Conservation (phyloP, 345 rosid genomes). For the Schrenkiella parvula region DNA sequence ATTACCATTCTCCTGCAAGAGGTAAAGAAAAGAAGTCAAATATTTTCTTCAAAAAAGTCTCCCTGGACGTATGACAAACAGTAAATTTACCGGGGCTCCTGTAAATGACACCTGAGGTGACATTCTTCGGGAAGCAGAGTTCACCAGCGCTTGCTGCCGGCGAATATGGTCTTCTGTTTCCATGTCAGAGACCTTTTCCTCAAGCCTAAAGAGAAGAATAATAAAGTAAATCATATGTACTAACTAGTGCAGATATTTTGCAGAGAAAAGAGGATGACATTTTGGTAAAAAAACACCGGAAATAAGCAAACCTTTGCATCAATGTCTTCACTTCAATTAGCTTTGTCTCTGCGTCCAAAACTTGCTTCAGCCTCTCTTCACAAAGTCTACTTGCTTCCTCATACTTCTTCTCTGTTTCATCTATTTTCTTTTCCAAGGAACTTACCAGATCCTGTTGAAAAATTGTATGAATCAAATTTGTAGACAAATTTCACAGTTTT, state of each 20-base stretch:
- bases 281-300: slow-evolving; percentile 8
- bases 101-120: slow-evolving; percentile 52
- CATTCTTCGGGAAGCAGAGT: slow-evolving; percentile 51
- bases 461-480: slow-evolving; percentile 1
- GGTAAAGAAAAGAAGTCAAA: slow-evolving; percentile 13
- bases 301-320: slow-evolving; percentile 60
- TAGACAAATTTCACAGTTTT: not conserved
- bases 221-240: not conserved
- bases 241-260: not conserved
- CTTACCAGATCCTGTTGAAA: slow-evolving; percentile 50
- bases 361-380: slow-evolving; percentile 79
- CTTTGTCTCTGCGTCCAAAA: slow-evolving; percentile 73
- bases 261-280: not conserved
- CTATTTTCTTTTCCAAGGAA: slow-evolving; percentile 71
- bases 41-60: not conserved
- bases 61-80: not conserved
- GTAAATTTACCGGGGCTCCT: slow-evolving; percentile 41
- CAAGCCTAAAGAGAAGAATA: slow-evolving; percentile 52
- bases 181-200: slow-evolving; percentile 79
- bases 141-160: slow-evolving; percentile 54
- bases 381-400: slow-evolving; percentile 70
- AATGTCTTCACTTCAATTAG: slow-evolving; percentile 77
- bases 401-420: slow-evolving; percentile 78
- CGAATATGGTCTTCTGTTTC: slow-evolving; percentile 74
- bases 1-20: slow-evolving; percentile 72